Conservation (phyloP, 495 filamentous ascomycete species). For the Penicillium tannophilum region DNA sequence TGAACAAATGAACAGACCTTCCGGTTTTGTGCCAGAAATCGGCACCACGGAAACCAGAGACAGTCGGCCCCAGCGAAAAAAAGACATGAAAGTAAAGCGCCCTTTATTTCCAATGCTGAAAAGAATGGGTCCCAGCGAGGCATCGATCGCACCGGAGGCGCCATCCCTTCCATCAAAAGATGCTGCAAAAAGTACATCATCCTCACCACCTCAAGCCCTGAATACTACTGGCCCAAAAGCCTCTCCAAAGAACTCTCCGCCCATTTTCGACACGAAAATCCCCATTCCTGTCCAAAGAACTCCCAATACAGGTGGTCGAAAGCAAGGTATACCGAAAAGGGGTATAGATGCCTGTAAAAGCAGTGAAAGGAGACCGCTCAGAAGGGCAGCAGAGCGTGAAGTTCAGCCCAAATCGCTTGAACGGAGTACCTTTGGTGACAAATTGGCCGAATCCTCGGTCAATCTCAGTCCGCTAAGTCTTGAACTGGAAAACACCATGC, state of each 20-base stretch:
- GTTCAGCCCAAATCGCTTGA: too few species aligned
- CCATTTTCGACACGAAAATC: too few species aligned
- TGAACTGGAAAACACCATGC: neutral
- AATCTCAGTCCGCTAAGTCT: neutral
- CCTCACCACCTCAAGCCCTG: neutral
- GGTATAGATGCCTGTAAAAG: too few species aligned
- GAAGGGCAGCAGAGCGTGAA: too few species aligned
- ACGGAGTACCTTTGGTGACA: too few species aligned
- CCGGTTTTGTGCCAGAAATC: neutral
- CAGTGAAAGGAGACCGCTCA: too few species aligned
- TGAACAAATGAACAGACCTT: neutral
- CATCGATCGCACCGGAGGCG: neutral
- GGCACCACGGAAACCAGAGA: neutral
- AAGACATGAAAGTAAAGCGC: neutral
- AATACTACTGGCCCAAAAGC: too few species aligned
- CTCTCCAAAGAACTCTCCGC: neutral
- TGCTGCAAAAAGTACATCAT: neutral
- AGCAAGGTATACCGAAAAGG: too few species aligned
- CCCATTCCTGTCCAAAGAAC: too few species aligned
- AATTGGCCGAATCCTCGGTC: too few species aligned
- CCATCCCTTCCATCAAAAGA: neutral
- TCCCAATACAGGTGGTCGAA: too few species aligned
- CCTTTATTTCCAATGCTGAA: neutral
- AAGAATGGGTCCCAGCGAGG: neutral
- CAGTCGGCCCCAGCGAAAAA: neutral